Evolutionary conservation across 2,329 filamentous ascomycete genomes (phyloP).

Genomic region (Aspergillus nomiae): DNA sequence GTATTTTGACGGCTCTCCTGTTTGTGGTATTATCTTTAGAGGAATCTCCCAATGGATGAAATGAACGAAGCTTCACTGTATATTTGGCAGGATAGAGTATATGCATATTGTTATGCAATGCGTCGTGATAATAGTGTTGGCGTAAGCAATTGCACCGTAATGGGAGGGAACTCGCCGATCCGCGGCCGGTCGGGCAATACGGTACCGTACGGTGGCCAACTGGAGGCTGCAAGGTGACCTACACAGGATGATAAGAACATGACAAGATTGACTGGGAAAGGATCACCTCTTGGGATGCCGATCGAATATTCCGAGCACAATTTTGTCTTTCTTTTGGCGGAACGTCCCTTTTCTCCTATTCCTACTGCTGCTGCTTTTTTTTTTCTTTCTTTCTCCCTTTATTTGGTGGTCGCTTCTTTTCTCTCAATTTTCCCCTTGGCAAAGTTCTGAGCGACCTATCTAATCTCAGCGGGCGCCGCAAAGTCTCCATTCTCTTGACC

Average conservation of each 20-base stretch:
- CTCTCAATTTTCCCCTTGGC: not conserved
- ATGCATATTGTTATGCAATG: not conserved
- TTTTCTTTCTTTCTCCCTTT: not conserved
- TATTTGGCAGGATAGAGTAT: not conserved
- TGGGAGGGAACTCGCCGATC: not conserved
- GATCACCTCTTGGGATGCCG: not conserved
- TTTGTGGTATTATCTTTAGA: slow-evolving; percentile 8
- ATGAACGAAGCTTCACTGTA: not conserved
- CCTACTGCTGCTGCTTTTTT: not conserved
- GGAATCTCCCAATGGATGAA: not conserved
- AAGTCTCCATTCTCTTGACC: not conserved
- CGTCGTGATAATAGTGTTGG: not conserved
- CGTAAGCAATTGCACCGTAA: not conserved
- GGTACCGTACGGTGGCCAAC: not conserved
- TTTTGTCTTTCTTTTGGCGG: not conserved
- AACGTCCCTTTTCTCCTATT: not conserved
- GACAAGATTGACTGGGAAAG: not conserved
- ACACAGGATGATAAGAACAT: not conserved
- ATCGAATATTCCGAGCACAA: not conserved
- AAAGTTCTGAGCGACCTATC: not conserved
- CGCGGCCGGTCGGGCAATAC: not conserved
- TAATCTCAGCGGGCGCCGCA: not conserved
- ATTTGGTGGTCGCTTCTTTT: not conserved
- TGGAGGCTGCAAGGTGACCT: not conserved
- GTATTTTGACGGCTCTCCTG: not conserved